phyloP scores from a whole-genome alignment of 1,284 basidiomycete genomes.

The Apiotrichum mycotoxinovorans region DNA sequence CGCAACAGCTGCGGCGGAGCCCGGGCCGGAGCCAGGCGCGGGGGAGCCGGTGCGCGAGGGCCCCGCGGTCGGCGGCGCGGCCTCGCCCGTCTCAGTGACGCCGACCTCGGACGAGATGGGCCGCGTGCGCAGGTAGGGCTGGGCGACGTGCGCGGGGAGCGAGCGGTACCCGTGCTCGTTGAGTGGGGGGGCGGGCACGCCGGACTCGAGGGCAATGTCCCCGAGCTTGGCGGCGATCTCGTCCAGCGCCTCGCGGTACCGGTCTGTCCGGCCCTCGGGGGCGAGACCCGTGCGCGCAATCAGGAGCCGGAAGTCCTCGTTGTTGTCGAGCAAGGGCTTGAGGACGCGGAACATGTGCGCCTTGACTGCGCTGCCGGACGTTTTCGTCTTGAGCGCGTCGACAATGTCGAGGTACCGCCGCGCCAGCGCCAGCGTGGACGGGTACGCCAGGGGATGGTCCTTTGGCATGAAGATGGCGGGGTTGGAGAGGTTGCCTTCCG shows the following conservation, averaged over 20 bases:
- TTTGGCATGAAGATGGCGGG: constrained; percentile 67
- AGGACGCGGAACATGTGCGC: constrained; percentile 91
- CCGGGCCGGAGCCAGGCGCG: neutral
- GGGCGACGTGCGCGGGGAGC: constrained; percentile 77
- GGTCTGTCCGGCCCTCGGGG: constrained; percentile 34
- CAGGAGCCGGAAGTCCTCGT: constrained; percentile 68
- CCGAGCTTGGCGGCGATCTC: constrained; percentile 67
- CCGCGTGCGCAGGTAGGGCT: constrained; percentile 72
- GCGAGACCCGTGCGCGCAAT: constrained; percentile 37
- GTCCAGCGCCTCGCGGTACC: constrained; percentile 58
- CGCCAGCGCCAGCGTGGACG: constrained; percentile 64
- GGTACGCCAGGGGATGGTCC: constrained; percentile 56
- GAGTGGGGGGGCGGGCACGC: constrained; percentile 31
- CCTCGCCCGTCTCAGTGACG: constrained; percentile 10
- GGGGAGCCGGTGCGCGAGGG: constrained; percentile 4
- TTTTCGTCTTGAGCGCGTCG: constrained; percentile 65
- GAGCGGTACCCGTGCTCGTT: constrained; percentile 50
- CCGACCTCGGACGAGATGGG: constrained; percentile 33
- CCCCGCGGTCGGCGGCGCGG: neutral
- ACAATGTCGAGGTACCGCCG: constrained; percentile 85
- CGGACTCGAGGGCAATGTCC: constrained; percentile 51
- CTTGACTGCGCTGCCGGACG: constrained; percentile 73
- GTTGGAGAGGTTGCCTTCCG: constrained; percentile 94
- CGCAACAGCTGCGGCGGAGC: too few relatives aligned
- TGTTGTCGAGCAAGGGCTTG: constrained; percentile 66